Percentiles rank a stretch among this genome's conserved stretches.
These are phyloP conservation scores for Simmondsia chinensis DNA, from an alignment of 148 eudicot species.

Conservation along the genomic window DNA sequence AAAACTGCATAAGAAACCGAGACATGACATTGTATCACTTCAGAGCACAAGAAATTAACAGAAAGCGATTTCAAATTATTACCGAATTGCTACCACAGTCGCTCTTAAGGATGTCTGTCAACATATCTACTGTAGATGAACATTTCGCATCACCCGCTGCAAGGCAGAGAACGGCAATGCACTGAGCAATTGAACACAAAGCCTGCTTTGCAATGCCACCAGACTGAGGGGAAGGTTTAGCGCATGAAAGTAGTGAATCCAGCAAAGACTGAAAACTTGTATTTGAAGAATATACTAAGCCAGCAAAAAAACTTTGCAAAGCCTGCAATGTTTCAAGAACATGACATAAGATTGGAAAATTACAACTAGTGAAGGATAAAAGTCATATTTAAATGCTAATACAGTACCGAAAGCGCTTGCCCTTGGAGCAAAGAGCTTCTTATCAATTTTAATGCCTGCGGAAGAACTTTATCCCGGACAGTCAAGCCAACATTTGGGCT, in stretches of 20 bases:
- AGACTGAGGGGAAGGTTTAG: conserved; percentile 75
- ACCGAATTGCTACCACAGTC: conserved; percentile 73
- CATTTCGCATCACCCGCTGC: conserved; percentile 85
- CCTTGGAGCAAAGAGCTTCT: conserved; percentile 97
- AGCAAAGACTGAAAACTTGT: conserved; percentile 88
- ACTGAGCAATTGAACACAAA: conserved; percentile 91
- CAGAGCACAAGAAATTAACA: no score
- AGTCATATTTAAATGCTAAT: conserved; percentile 2
- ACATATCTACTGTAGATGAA: conserved; percentile 77
- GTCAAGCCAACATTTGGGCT: conserved; percentile 63
- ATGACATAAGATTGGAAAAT: conserved; percentile 5
- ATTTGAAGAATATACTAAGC: conserved; percentile 75
- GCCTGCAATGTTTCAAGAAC: conserved; percentile 46
- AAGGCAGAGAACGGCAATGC: conserved; percentile 98
- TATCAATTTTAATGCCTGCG: conserved; percentile 77
- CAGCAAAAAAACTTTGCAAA: conserved; percentile 74
- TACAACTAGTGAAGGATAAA: no score
- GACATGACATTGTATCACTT: no score
- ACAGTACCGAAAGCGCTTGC: conserved; percentile 80
- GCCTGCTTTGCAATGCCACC: conserved; percentile 95
- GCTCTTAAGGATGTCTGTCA: conserved; percentile 67
- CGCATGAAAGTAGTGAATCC: conserved; percentile 82
- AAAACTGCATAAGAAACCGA: no score
- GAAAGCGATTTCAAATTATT: no score
- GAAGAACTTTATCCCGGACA: conserved; percentile 92